Conservation (phyloP, 2,329 filamentous ascomycete species). For the Teratosphaeria zuluensis region DNA sequence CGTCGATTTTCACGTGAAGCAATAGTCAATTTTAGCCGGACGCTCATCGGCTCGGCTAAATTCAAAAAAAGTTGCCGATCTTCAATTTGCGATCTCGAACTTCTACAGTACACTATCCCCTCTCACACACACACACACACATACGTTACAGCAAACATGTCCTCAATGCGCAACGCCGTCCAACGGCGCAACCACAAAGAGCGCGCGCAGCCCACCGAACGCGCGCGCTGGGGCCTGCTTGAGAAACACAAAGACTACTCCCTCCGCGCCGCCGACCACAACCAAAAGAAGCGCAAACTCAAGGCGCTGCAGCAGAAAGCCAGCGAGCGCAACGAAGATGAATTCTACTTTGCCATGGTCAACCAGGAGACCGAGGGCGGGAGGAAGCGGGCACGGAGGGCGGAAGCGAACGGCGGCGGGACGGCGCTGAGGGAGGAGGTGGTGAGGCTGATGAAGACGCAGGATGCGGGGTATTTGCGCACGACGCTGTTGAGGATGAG, state of each 20-base stretch:
- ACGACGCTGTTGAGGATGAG: constrained; percentile 48
- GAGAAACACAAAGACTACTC: constrained; percentile 88
- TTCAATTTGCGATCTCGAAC: too few species aligned
- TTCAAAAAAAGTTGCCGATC: not conserved
- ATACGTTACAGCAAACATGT: constrained; percentile 31
- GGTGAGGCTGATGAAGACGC: constrained; percentile 55
- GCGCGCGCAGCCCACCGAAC: constrained; percentile 75
- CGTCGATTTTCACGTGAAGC: too few species aligned
- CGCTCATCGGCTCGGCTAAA: too few species aligned
- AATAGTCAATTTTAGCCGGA: too few species aligned
- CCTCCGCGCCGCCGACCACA: constrained; percentile 55
- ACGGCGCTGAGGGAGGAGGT: constrained; percentile 44
- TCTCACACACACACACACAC: not conserved
- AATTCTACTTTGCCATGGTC: constrained; percentile 59
- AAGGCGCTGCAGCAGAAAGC: constrained; percentile 51
- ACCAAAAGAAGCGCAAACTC: constrained; percentile 50
- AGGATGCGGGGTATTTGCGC: constrained; percentile 53
- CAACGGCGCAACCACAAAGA: constrained; percentile 81
- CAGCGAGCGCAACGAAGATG: constrained; percentile 53
- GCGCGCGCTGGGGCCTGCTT: constrained; percentile 77
- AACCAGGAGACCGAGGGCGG: constrained; percentile 39
- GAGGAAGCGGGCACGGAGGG: constrained; percentile 36
- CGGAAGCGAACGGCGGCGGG: constrained; percentile 29
- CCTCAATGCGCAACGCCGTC: constrained; percentile 52
- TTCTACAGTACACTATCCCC: not conserved